Conservation (phyloP, 139 green algal genomes). For the Raphidocelis subcapitata region DNA sequence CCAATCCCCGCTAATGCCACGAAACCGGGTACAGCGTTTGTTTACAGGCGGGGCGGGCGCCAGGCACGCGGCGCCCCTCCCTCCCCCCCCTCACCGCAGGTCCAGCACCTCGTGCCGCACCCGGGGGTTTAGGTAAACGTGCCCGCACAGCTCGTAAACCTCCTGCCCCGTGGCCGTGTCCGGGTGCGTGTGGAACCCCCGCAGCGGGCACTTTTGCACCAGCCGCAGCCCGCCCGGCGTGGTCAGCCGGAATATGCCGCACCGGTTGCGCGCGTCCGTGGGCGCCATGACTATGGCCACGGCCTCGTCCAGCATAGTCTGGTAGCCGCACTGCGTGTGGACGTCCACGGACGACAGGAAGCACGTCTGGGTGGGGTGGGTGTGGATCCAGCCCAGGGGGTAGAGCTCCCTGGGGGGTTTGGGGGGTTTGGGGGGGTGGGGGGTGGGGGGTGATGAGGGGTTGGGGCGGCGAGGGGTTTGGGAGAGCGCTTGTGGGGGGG, state of each 20-base stretch:
- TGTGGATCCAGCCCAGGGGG: conserved; percentile 97
- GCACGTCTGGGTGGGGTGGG: conserved; percentile 94
- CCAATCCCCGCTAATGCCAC: too few relatives aligned
- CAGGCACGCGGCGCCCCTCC: too few relatives aligned
- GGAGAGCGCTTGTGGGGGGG: too few relatives aligned
- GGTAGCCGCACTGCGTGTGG: conserved; percentile 83
- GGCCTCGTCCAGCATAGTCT: conserved; percentile 93
- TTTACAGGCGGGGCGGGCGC: too few relatives aligned
- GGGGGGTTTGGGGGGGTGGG: too few relatives aligned
- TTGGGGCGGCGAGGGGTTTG: too few relatives aligned
- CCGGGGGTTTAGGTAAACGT: conserved; percentile 89
- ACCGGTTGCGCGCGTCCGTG: conserved; percentile 50
- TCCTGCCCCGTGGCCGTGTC: conserved; percentile 70
- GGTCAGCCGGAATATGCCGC: conserved; percentile 90
- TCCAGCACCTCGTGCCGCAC: conserved; percentile 83
- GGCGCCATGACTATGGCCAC: conserved; percentile 97
- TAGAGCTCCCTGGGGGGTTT: conserved; percentile 61
- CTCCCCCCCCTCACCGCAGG: conserved; percentile 49
- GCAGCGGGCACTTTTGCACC: conserved; percentile 78
- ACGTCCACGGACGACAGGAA: conserved; percentile 96
- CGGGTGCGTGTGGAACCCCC: conserved; percentile 91
- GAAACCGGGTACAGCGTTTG: too few relatives aligned
- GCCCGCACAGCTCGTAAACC: conserved; percentile 90
- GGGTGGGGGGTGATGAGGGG: too few relatives aligned
- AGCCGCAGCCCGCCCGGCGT: conserved; percentile 86